These are phyloP conservation scores for Turritis glabra DNA, from an alignment of 345 rosid species.

Conservation along the genomic window DNA sequence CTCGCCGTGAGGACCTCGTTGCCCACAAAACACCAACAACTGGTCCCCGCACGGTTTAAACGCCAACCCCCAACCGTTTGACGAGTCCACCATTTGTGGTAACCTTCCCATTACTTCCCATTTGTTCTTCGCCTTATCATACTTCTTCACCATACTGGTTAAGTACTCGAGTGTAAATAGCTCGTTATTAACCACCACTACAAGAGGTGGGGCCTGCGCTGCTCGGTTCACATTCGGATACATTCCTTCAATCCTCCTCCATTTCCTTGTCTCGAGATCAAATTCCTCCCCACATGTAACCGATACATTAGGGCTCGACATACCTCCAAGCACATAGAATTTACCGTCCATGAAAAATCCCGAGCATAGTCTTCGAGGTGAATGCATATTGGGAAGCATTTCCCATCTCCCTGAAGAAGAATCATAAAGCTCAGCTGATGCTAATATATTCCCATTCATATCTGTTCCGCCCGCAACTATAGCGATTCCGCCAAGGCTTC, in stretches of 20 bases:
- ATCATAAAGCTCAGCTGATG: constrained; percentile 71
- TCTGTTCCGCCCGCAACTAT: constrained; percentile 80
- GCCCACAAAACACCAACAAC: constrained; percentile 73
- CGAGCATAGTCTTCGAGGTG: constrained; percentile 72
- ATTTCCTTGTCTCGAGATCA: constrained; percentile 58
- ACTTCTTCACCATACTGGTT: constrained; percentile 79
- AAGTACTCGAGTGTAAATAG: constrained; percentile 67
- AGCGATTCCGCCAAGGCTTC: constrained; percentile 66
- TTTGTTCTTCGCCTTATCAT: constrained; percentile 56
- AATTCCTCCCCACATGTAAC: constrained; percentile 74
- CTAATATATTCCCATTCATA: constrained; percentile 55
- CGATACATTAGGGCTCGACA: constrained; percentile 62
- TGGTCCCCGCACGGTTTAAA: constrained; percentile 77
- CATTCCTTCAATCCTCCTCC: constrained; percentile 75
- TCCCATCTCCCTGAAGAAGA: constrained; percentile 69
- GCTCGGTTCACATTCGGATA: constrained; percentile 72
- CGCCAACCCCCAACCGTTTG: constrained; percentile 88
- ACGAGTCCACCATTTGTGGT: constrained; percentile 72
- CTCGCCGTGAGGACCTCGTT: constrained; percentile 66
- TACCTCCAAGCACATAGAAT: constrained; percentile 78
- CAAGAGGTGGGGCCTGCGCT: constrained; percentile 90
- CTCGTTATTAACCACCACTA: constrained; percentile 73
- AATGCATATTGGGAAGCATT: constrained; percentile 64
- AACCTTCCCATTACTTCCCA: constrained; percentile 83
- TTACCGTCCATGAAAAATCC: constrained; percentile 85